Evolutionary conservation across 2,329 filamentous ascomycete species (phyloP).

Genomic region (Arthrobotrys entomopaga): DNA sequence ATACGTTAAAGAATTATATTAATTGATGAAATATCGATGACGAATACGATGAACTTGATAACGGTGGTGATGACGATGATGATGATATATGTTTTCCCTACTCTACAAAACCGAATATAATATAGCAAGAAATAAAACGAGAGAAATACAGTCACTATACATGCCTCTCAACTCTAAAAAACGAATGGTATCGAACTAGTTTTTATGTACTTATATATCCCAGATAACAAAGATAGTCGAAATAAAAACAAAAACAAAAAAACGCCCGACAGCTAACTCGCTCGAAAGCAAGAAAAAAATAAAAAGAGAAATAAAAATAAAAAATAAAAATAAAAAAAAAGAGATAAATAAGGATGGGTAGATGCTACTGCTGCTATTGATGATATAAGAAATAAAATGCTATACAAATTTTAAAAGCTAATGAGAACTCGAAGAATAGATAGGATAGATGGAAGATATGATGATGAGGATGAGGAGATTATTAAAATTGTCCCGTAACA

Average conservation of each 20-base stretch:
- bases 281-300: too few species aligned
- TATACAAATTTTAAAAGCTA: background rate
- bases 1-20: too few species aligned
- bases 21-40: too few species aligned
- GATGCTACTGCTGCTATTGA: too few species aligned
- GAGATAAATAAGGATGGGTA: background rate
- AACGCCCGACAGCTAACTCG: too few species aligned
- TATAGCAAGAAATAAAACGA: too few species aligned
- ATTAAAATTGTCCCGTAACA: conserved; percentile 36
- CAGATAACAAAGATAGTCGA: conserved; percentile 1
- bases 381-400: background rate
- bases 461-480: background rate
- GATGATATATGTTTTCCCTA: too few species aligned
- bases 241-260: background rate
- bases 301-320: background rate
- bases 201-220: conserved; percentile 1
- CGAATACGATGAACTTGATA: too few species aligned
- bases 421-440: too few species aligned
- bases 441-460: background rate
- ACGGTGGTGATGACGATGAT: too few species aligned
- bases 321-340: background rate
- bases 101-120: too few species aligned
- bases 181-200: background rate
- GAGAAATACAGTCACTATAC: too few species aligned
- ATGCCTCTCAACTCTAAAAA: background rate